Evolutionary conservation across 768 basidiomycete species (phyloP), one percentile per base, ranked within the genome.

Genomic region (Xanthoconium stramineum): DNA sequence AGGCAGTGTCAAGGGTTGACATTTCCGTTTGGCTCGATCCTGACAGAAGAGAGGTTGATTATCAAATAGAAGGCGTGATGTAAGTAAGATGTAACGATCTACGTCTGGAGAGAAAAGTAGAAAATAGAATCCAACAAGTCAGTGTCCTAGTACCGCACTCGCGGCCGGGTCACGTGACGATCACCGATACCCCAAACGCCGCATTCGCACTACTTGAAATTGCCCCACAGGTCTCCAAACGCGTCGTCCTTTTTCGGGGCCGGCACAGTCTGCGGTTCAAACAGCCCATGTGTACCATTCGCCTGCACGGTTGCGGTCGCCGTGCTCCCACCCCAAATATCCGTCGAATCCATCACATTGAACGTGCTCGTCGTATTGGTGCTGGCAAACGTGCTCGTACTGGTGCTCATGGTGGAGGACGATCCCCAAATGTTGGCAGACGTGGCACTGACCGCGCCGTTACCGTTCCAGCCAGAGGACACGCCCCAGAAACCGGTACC

Each of bases 201-300:
- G 12, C 40, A 13, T 14, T 24, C 40, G 9, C 15, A 11, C 38
- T 52, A 91, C 77, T 91, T 91, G 71, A 89, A 89, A 38, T 85
- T 83, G 47, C 89, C 88, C 91, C 91, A 92, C 47, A 93, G 70
- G 71, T 92, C 89, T 8, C 87, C 89, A 65, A 92, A 92, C 8
- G 76, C 84, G 63, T 93, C 90, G 58, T 91, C 90, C 71, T 81
- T 87, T 76, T 88, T 86, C 57, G 73, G 67, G 47, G 66, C 67
- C 1, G 66, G 57, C 47, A 66, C 68, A 1, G 66, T 66, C 49
- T 70, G 66, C 30, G 69, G 57, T 28, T 58, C 65, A 48, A 65
- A 64, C 58, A 35, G 12, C 33, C 32, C 43, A 45, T n/a, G 32
- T 2, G 6, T 14, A 3, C 29, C 44, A 9, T n/a, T 35, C 24